A percentile compares a stretch with the other conserved stretches of the same genome.
phyloP scores from a whole-genome alignment of 495 filamentous ascomycete genomes.

The Letharia lupina region DNA sequence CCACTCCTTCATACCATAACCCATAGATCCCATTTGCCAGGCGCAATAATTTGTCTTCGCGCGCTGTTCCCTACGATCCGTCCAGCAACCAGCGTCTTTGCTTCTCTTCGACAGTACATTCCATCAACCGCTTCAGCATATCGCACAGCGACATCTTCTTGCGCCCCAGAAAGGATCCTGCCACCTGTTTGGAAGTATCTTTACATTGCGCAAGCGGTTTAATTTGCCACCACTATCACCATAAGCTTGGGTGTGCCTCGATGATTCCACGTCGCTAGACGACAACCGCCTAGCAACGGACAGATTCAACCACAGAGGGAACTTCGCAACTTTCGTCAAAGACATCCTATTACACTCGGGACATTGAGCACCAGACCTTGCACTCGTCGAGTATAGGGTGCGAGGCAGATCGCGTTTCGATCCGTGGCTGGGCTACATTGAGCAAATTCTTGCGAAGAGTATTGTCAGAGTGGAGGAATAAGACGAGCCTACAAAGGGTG shows the following conservation, averaged over 20 bases:
- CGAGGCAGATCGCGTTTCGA: background rate
- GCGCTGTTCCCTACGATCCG: slow-evolving; percentile 2
- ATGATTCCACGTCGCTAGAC: slow-evolving; percentile 9
- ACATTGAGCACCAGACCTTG: background rate
- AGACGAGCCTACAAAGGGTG: background rate
- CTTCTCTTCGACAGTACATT: slow-evolving; percentile 8
- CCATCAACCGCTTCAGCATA: slow-evolving; percentile 9
- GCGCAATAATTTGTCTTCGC: slow-evolving; percentile 4
- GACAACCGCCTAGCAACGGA: slow-evolving; percentile 1
- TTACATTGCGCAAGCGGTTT: slow-evolving; percentile 5
- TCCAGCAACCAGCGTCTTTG: slow-evolving; percentile 4
- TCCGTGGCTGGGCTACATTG: background rate
- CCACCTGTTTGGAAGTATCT: background rate
- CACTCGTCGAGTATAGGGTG: background rate
- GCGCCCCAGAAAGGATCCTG: background rate
- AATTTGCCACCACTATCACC: background rate
- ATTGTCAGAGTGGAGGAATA: background rate
- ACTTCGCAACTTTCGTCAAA: background rate
- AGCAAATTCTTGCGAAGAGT: background rate
- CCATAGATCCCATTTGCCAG: slow-evolving; percentile 2
- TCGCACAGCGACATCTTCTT: slow-evolving; percentile 6
- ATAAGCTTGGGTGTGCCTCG: slow-evolving; percentile 1
- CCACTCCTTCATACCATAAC: background rate
- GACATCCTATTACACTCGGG: background rate
- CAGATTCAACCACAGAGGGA: background rate